Conservation (phyloP, 306 rosid species). For the Astragalus glycyphyllos region DNA sequence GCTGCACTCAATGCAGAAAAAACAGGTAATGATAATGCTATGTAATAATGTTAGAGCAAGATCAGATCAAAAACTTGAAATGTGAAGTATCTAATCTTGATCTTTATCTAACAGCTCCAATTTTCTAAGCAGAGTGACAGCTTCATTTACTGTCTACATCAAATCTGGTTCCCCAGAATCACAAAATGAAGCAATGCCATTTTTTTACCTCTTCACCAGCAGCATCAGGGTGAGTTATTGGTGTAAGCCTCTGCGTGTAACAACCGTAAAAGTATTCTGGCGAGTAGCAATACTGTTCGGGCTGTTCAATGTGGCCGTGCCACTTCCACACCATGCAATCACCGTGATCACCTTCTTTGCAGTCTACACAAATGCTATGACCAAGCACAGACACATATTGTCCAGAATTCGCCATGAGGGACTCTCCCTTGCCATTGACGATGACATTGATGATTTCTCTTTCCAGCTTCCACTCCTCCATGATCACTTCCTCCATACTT, state of each 20-base stretch:
- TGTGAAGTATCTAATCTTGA: too few species aligned
- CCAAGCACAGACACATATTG: constrained; percentile 80
- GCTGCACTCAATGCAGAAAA: constrained; percentile 20
- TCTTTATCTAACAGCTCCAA: too few species aligned
- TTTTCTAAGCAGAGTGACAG: too few species aligned
- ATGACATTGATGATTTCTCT: constrained; percentile 68
- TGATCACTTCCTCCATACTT: neutral
- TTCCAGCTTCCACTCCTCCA: constrained; percentile 60
- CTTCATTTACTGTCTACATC: too few species aligned
- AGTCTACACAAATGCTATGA: constrained; percentile 80
- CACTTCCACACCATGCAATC: constrained; percentile 97
- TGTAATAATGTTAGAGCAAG: too few species aligned
- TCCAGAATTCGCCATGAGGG: constrained; percentile 80
- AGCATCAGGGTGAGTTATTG: too few species aligned
- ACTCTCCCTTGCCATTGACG: constrained; percentile 59
- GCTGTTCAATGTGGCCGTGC: constrained; percentile 89
- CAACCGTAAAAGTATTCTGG: constrained; percentile 92
- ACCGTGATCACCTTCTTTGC: constrained; percentile 72
- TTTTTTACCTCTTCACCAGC: constrained; percentile 50
- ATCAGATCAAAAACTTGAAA: too few species aligned
- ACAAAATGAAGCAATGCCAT: too few species aligned
- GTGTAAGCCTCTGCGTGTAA: constrained; percentile 48
- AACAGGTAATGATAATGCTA: neutral
- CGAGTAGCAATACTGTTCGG: constrained; percentile 72
- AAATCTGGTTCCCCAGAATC: too few species aligned